phyloP scores from a whole-genome alignment of 2,329 filamentous ascomycete species.

The Phialemoniopsis sp. region DNA sequence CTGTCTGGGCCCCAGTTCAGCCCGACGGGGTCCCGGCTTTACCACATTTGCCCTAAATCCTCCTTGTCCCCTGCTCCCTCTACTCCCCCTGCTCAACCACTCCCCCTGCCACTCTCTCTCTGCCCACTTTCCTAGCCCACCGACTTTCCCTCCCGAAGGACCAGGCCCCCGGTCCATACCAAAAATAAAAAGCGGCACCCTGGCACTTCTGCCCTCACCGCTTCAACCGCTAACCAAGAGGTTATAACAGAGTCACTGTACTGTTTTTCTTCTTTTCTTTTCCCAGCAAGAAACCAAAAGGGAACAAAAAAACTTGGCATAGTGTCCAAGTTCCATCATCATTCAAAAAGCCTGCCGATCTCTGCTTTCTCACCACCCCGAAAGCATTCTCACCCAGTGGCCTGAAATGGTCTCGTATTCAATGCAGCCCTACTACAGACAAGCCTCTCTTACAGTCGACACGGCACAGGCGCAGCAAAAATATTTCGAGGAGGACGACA shows the following conservation, averaged over 20 bases:
- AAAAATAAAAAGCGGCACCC: conserved; percentile 9
- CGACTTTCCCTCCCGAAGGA: conserved; percentile 1
- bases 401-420: conserved; percentile 46
- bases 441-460: conserved; percentile 47
- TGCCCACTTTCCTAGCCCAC: conserved; percentile 2
- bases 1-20: too few relatives aligned
- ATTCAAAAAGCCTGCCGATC: conserved; percentile 1
- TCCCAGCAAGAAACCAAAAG: not conserved
- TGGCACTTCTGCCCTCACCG: too few relatives aligned
- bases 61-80: not conserved
- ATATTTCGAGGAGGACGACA: conserved; percentile 59
- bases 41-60: too few relatives aligned
- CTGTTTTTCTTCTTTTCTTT: not conserved
- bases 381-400: conserved; percentile 1
- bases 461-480: conserved; percentile 46
- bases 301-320: not conserved
- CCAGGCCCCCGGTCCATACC: conserved; percentile 2
- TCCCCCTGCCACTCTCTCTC: not conserved
- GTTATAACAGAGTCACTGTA: too few relatives aligned
- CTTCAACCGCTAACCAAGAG: too few relatives aligned
- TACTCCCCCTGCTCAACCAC: not conserved
- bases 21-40: too few relatives aligned
- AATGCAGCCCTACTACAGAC: conserved; percentile 48
- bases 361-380: conserved; percentile 1
- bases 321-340: not conserved